Percentiles rank a stretch among this genome's conserved stretches.
phyloP scores from a whole-genome alignment of 225 moss, liverwort and hornwort species.

The Neckera pumila region DNA sequence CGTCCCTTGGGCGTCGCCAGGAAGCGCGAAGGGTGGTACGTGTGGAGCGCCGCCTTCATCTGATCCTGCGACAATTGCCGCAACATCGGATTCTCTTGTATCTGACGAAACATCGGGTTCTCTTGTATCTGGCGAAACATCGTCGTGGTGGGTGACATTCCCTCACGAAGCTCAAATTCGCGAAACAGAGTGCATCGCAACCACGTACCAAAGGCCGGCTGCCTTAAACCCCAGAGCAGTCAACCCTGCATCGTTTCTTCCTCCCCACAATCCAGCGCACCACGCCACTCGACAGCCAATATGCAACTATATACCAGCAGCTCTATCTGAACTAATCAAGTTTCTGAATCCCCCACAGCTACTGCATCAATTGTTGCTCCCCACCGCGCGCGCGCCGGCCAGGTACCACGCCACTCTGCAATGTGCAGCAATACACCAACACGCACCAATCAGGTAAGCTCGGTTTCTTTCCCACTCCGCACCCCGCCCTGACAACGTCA shows the following conservation, averaged over 20 bases:
- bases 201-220: background rate
- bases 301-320: background rate
- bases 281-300: too few species aligned
- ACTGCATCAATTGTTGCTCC: background rate
- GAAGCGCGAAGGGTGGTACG: conserved; percentile 37
- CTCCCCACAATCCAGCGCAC: background rate
- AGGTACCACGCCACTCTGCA: background rate
- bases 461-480: background rate
- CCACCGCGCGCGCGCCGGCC: background rate
- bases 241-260: background rate
- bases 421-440: background rate
- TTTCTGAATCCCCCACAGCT: background rate
- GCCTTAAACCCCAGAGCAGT: background rate
- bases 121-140: background rate
- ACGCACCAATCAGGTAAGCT: background rate
- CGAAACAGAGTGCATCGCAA: background rate
- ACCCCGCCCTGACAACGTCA: background rate
- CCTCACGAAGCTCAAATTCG: background rate
- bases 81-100: conserved; percentile 4
- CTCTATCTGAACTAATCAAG: background rate
- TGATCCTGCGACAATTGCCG: conserved; percentile 17
- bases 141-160: background rate
- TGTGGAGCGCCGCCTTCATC: conserved; percentile 27
- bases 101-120: background rate
- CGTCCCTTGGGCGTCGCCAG: conserved; percentile 58